Percentiles rank a stretch among this genome's conserved stretches.
These are phyloP conservation scores for Diversispora epigaea DNA, from an alignment of 192 early-diverging fungal species.

Conservation along the genomic window DNA sequence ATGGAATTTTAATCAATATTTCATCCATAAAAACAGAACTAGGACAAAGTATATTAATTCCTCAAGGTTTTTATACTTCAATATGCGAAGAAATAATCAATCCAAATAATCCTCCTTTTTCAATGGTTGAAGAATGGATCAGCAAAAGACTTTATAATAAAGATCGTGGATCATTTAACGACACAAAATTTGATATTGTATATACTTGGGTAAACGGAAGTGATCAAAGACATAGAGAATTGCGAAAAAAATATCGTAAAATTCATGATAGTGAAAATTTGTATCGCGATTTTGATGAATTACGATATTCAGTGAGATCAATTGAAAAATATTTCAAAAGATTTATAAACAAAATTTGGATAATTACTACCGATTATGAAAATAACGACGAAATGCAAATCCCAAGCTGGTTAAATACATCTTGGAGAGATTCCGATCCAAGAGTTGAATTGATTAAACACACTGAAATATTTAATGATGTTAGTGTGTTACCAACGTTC, in stretches of 20 bases:
- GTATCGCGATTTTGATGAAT: slow-evolving; percentile 45
- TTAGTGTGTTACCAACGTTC: slow-evolving; percentile 38
- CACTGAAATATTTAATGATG: slow-evolving; percentile 31
- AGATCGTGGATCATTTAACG: background rate
- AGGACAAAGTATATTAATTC: no score
- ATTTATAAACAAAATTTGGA: slow-evolving; percentile 34
- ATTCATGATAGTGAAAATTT: background rate
- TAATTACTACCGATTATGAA: slow-evolving; percentile 34
- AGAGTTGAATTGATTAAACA: slow-evolving; percentile 32
- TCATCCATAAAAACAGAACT: no score
- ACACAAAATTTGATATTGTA: slow-evolving; percentile 34
- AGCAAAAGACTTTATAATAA: no score
- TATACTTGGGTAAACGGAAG: slow-evolving; percentile 52
- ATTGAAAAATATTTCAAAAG: slow-evolving; percentile 30
- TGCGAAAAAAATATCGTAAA: background rate
- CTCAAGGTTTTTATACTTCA: no score
- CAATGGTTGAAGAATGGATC: no score
- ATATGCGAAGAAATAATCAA: no score
- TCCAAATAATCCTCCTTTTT: no score
- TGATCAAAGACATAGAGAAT: slow-evolving; percentile 28
- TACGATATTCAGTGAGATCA: slow-evolving; percentile 45
- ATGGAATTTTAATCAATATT: no score
- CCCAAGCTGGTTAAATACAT: slow-evolving; percentile 38
- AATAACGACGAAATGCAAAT: slow-evolving; percentile 22
- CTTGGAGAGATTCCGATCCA: background rate